Conservation (phyloP, 306 rosid species). For the Alnus glutinosa region DNA sequence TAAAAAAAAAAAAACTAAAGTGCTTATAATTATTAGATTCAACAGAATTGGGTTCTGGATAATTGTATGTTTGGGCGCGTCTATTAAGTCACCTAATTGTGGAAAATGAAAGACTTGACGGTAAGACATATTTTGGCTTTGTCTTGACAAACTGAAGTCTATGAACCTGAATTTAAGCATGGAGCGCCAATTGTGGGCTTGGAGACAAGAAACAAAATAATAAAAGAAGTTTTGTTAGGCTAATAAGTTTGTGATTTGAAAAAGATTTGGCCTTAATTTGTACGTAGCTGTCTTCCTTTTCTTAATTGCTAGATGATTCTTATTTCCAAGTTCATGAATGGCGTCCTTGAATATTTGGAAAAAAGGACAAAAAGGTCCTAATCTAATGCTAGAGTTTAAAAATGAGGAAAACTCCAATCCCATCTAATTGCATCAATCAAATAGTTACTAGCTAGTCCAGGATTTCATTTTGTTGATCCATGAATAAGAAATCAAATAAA, state of each 20-base stretch:
- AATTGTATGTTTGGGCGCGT: neutral
- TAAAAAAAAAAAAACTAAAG: neutral
- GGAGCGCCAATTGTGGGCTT: constrained; percentile 8
- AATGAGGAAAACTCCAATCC: neutral
- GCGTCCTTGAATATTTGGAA: constrained; percentile 1
- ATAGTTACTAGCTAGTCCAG: neutral
- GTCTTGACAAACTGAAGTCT: constrained; percentile 12
- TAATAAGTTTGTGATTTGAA: neutral
- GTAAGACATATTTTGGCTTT: neutral
- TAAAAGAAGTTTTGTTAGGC: neutral
- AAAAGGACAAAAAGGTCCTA: neutral
- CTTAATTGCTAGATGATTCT: neutral
- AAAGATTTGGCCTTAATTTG: neutral
- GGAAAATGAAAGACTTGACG: neutral
- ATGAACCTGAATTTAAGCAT: constrained; percentile 16
- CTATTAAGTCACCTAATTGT: no score
- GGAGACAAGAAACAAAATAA: neutral
- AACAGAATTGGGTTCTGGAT: neutral
- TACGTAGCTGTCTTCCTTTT: neutral
- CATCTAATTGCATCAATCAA: neutral
- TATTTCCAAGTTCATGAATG: constrained; percentile 2
- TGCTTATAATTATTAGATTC: neutral
- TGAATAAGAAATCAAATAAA: neutral
- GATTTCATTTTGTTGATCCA: neutral
- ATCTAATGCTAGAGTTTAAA: neutral